These are phyloP conservation scores for Rhodotorula sp. DNA, from an alignment of 1,284 basidiomycete species.

Conservation along the genomic window DNA sequence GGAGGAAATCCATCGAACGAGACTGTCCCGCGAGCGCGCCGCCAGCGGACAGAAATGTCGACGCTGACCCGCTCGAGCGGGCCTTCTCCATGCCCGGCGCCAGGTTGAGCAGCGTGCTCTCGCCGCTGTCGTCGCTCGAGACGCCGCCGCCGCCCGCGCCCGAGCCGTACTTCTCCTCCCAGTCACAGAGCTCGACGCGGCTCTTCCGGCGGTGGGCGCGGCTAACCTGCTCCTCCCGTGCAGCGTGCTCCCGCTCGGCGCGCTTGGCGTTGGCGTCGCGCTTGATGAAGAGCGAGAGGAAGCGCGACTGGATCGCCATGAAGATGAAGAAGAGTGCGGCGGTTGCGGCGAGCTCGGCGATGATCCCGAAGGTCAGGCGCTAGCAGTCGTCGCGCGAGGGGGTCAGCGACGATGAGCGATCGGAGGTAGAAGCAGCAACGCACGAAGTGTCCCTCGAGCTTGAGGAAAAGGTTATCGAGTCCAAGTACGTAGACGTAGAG, in stretches of 20 bases:
- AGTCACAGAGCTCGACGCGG: slow-evolving; percentile 71
- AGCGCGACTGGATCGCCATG: not conserved
- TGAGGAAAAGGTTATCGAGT: not conserved
- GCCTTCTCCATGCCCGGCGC: slow-evolving; percentile 7
- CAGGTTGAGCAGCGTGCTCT: not conserved
- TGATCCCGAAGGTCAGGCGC: not conserved
- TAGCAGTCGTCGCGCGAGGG: not conserved
- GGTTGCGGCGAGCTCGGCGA: not conserved
- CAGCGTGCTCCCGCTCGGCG: not conserved
- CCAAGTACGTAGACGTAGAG: not conserved
- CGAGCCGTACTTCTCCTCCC: slow-evolving; percentile 79
- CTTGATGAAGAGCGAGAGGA: not conserved
- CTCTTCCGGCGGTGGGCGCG: slow-evolving; percentile 53
- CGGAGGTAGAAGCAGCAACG: not conserved
- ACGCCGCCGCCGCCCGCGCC: not conserved
- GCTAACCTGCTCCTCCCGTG: slow-evolving; percentile 3
- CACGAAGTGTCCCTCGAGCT: not conserved
- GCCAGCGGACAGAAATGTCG: slow-evolving; percentile 10
- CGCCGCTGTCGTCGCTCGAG: slow-evolving; percentile 7
- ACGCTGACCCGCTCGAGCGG: slow-evolving; percentile 12
- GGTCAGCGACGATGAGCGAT: not conserved
- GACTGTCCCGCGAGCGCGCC: not conserved
- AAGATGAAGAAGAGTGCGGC: not conserved
- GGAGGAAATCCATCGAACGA: slow-evolving; percentile 33
- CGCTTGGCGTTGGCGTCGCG: not conserved